Evolutionary conservation across 345 rosid genomes (phyloP).

Genomic region (Bruguiera sexangula): DNA sequence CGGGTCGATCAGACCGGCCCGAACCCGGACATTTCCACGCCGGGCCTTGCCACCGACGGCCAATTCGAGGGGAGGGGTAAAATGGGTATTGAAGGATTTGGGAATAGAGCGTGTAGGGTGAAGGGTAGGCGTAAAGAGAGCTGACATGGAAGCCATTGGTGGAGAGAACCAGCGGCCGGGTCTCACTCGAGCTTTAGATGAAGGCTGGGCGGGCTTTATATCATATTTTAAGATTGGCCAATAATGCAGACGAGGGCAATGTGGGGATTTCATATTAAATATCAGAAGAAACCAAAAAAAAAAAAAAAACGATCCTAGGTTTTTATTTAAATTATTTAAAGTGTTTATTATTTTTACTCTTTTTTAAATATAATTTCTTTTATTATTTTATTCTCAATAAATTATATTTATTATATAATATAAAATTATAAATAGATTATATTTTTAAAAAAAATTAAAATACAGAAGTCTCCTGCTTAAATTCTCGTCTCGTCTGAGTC

Average conservation of each 20-base stretch:
- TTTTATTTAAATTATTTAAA: background rate
- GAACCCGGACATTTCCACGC: constrained; percentile 10
- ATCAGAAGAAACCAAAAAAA: background rate
- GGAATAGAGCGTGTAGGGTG: constrained; percentile 37
- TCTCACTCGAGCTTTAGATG: background rate
- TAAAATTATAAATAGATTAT: too few relatives aligned
- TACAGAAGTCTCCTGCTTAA: too few relatives aligned
- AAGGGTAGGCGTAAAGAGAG: constrained; percentile 37
- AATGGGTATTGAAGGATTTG: constrained; percentile 38
- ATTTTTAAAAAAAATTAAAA: too few relatives aligned
- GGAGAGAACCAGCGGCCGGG: constrained; percentile 13
- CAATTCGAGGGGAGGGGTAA: constrained; percentile 32
- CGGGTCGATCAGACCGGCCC: constrained; percentile 69
- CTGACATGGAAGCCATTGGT: constrained; percentile 64
- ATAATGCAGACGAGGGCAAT: constrained; percentile 17
- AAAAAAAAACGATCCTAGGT: background rate
- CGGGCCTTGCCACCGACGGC: constrained; percentile 21
- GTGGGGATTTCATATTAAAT: background rate
- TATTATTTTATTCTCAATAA: too few relatives aligned
- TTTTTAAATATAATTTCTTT: too few relatives aligned
- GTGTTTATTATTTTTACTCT: too few relatives aligned
- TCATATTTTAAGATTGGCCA: background rate
- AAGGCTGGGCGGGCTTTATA: background rate
- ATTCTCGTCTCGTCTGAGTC: too few relatives aligned
- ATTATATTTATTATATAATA: too few relatives aligned